Evolutionary conservation across 306 rosid genomes (phyloP).

Genomic region (Lathyrus tuberosus): DNA sequence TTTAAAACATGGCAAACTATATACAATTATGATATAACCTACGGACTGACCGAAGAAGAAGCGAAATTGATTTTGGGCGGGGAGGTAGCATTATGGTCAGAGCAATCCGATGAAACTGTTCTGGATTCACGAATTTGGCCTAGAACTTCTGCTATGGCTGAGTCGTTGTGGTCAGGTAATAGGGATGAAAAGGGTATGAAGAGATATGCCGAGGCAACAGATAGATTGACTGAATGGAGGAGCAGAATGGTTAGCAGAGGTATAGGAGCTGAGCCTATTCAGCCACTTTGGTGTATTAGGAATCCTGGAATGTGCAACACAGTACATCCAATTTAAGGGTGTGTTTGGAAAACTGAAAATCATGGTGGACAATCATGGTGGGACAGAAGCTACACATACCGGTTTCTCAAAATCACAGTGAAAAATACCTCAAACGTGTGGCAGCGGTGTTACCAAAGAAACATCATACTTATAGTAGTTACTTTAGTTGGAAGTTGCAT

Average conservation of each 20-base stretch:
- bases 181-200: slow-evolving; percentile 60
- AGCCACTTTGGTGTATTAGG: slow-evolving; percentile 85
- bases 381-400: neutral
- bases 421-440: too few relatives aligned
- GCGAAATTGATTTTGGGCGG: slow-evolving; percentile 87
- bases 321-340: slow-evolving; percentile 36
- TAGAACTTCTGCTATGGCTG: slow-evolving; percentile 76
- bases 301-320: slow-evolving; percentile 88
- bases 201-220: slow-evolving; percentile 76
- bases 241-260: slow-evolving; percentile 76
- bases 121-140: slow-evolving; percentile 86
- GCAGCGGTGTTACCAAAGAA: neutral
- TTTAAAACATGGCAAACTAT: slow-evolving; percentile 89
- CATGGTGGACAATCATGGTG: neutral
- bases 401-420: neutral
- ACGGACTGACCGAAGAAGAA: slow-evolving; percentile 67
- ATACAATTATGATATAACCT: slow-evolving; percentile 73
- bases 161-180: slow-evolving; percentile 87
- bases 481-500: neutral
- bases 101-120: slow-evolving; percentile 78
- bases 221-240: slow-evolving; percentile 86
- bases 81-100: slow-evolving; percentile 87
- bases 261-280: slow-evolving; percentile 85
- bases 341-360: neutral
- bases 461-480: neutral